Percentiles rank a stretch among this genome's conserved stretches.
Conservation (phyloP, 345 rosid species). For the Firmiana major region DNA sequence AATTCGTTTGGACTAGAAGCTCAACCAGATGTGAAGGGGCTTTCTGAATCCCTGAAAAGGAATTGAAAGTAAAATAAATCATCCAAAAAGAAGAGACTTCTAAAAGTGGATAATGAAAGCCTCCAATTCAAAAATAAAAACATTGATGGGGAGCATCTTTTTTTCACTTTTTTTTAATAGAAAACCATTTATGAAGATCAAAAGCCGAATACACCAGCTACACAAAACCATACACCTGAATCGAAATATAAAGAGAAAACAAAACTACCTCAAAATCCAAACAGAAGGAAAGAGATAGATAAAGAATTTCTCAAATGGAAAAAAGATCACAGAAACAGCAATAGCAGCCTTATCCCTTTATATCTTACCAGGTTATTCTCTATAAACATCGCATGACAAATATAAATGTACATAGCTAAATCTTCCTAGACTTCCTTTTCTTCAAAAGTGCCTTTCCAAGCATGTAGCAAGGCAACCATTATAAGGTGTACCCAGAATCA, state of each 20-base stretch:
- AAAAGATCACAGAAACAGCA: background rate
- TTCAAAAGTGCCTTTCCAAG: background rate
- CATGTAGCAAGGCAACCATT: background rate
- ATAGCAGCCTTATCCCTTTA: background rate
- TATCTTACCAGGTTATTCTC: background rate
- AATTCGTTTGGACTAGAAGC: conserved; percentile 63
- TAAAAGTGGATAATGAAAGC: no score
- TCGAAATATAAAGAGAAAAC: background rate
- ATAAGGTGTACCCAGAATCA: background rate
- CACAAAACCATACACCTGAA: background rate
- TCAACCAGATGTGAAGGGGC: conserved; percentile 71
- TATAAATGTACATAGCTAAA: background rate
- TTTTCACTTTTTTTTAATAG: background rate
- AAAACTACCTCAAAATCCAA: background rate
- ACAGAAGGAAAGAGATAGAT: background rate
- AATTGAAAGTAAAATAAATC: conserved; percentile 17
- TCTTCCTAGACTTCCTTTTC: background rate
- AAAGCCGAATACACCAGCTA: background rate
- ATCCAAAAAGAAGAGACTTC: background rate
- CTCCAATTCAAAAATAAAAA: background rate
- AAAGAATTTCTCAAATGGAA: background rate
- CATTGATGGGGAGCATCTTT: background rate
- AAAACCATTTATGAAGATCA: conserved; percentile 5
- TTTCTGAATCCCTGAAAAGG: conserved; percentile 42
- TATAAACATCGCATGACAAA: background rate